Base-by-base conservation (phyloP, 1,139 yeast genomes). In the Yamadazyma taylorii region DNA sequence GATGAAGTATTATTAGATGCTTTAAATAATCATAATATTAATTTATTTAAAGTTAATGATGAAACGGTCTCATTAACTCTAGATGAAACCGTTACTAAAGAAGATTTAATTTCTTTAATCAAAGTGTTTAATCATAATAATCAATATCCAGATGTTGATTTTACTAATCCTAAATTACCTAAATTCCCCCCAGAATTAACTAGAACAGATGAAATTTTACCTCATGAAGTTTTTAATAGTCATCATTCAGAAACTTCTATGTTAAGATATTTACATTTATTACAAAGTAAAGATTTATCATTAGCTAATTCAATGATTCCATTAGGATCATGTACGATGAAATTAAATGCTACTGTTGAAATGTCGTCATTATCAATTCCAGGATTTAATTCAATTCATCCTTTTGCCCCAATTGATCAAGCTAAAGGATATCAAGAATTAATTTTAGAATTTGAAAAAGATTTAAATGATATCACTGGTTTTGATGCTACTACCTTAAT, bases 291-390 rank as follows among this genome's bases (percentile, higher is more conserved):
- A 65, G 98, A 92, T 66, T 72, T 92, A 48, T 90, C 97, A 0
- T 73, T 92, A 46, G 96, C 97, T 19, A 86, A 89, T 58, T 86
- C 97, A 11, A 92, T 92, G 98, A 92, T 92, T 46, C 95, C 97
- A 29, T 76, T 92, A 48, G 98, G 98, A 24, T 88, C 96, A 8
- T 92, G 98, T 70, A 92, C 98, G 24, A 92, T 92, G 98, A 92
- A 92, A 64, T 75, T 92, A 55, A 92, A 92, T 58, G 85, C 96
- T 36, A 90, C 97, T 2, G 95, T 89, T 12, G 94, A 88, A 61
- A 92, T 92, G 97, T 79, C 80, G 47, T 90, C 97, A 32, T 75
- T 92, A 43, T 84, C 97, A 4, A 89, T 96, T 83, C 96, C 97
- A 21, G 96, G 94, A 45, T 89, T 92, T 61, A 77, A 81, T 40